Conservation (phyloP, 805 yeast species). For the Priceomyces carsonii region DNA sequence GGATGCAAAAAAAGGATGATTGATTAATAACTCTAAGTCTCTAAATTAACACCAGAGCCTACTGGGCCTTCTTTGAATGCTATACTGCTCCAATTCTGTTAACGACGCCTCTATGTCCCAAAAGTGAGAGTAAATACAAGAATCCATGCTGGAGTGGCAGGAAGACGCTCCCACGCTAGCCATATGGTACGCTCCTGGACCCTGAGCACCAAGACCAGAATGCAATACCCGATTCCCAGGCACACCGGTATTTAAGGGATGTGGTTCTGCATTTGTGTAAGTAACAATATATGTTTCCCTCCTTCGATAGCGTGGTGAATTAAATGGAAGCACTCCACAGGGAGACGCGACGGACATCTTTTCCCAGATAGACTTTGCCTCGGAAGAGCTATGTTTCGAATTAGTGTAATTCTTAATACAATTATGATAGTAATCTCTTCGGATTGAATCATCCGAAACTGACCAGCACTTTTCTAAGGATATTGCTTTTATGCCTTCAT, state of each 20-base stretch:
- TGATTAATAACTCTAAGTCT: too few species aligned
- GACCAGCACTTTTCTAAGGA: conserved; percentile 33
- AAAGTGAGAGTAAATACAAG: conserved; percentile 11
- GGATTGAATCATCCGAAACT: conserved; percentile 24
- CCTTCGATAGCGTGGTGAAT: conserved; percentile 21
- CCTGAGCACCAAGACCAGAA: too few species aligned
- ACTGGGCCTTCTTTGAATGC: conserved; percentile 18
- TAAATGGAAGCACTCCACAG: conserved; percentile 18
- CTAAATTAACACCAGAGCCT: conserved; percentile 15
- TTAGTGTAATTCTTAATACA: conserved; percentile 1
- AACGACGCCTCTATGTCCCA: conserved; percentile 29
- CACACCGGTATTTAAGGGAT: not conserved
- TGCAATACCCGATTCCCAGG: too few species aligned
- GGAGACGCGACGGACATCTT: conserved; percentile 13
- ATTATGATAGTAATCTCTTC: conserved; percentile 17
- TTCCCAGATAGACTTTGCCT: conserved; percentile 4
- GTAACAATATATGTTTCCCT: conserved; percentile 12
- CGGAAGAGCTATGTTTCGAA: conserved; percentile 2
- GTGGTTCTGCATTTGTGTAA: conserved; percentile 3
- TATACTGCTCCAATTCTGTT: conserved; percentile 30
- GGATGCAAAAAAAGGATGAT: too few species aligned
- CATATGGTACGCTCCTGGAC: not conserved
- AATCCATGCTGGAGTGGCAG: not conserved
- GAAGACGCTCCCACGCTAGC: conserved; percentile 2
- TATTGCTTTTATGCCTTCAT: conserved; percentile 9